Conservation (phyloP, 202 grass and related monocot species). For the Dendrocalamus latiflorus region DNA sequence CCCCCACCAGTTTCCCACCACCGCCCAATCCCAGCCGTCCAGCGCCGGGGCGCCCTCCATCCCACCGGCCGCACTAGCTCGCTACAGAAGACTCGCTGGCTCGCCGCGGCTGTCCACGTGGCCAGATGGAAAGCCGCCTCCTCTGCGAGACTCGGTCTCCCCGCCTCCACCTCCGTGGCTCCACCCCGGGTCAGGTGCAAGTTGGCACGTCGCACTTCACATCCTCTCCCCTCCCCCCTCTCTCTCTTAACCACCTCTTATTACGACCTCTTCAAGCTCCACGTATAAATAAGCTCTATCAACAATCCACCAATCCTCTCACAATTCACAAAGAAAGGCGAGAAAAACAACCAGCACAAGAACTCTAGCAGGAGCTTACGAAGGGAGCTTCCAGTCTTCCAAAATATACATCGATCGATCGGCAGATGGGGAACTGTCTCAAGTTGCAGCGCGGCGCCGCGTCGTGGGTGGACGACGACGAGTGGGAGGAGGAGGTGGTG, state of each 20-base stretch:
- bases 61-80: not conserved
- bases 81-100: not conserved
- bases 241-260: not conserved
- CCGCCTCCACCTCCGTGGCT: not conserved
- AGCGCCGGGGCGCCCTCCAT: not conserved
- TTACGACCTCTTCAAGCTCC: not conserved
- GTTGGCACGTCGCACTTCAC: not conserved
- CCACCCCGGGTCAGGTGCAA: not conserved
- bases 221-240: no score
- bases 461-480: conserved; percentile 53
- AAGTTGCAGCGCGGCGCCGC: not conserved
- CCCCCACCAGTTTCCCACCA: conserved; percentile 18
- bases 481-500: conserved; percentile 19
- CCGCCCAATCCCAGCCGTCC: conserved; percentile 20
- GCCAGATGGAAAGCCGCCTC: not conserved
- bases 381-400: not conserved
- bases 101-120: conserved; percentile 19
- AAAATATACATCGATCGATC: not conserved
- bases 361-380: not conserved
- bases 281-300: conserved; percentile 30
- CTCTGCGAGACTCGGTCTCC: conserved; percentile 22
- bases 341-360: not conserved
- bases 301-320: not conserved
- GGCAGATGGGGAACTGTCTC: conserved; percentile 50
- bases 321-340: not conserved